These are phyloP conservation scores for Quercus tomentella DNA, from an alignment of 331 rosid genomes.

Conservation along the genomic window DNA sequence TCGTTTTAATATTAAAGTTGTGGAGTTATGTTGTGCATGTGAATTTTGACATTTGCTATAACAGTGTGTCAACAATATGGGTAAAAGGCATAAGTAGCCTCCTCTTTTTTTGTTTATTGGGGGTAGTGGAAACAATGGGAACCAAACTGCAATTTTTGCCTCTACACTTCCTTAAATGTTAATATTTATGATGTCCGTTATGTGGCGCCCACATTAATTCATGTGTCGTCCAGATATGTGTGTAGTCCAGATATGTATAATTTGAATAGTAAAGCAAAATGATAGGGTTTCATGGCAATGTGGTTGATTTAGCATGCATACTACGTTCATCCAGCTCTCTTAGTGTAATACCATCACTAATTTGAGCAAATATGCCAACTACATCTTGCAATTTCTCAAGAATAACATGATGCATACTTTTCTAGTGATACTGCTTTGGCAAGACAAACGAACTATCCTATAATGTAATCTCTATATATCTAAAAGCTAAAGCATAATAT, in stretches of 20 bases:
- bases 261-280: not conserved
- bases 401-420: not conserved
- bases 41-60: not conserved
- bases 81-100: too few relatives aligned
- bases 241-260: not conserved
- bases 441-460: slow-evolving; percentile 27
- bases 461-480: not conserved
- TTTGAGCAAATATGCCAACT: not conserved
- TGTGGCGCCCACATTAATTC: not conserved
- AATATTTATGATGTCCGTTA: not conserved
- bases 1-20: not conserved
- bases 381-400: not conserved
- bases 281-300: not conserved
- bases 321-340: not conserved
- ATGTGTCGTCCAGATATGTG: not conserved
- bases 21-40: not conserved
- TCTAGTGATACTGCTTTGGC: not conserved
- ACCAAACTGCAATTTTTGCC: not conserved
- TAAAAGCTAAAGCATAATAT: too few relatives aligned
- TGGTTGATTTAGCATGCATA: not conserved
- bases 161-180: not conserved
- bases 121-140: too few relatives aligned
- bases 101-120: too few relatives aligned
- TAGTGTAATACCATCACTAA: not conserved
- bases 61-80: too few relatives aligned